Conservation (phyloP, 2,329 filamentous ascomycete species). For the Epichloe typhina region DNA sequence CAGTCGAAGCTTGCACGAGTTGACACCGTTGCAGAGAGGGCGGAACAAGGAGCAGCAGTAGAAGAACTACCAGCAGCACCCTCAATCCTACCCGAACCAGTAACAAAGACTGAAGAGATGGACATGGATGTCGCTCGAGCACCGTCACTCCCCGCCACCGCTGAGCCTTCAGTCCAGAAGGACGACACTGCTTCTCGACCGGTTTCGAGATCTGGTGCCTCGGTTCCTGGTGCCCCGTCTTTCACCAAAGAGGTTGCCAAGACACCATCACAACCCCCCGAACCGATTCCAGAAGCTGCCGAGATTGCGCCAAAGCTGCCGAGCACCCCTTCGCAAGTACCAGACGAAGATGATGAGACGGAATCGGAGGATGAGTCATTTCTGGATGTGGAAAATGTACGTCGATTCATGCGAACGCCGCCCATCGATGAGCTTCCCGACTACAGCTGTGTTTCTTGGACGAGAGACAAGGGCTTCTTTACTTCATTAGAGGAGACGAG, state of each 20-base stretch:
- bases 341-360: conserved; percentile 38
- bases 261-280: not conserved
- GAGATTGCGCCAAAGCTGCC: conserved; percentile 22
- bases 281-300: conserved; percentile 13
- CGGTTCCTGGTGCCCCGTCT: not conserved
- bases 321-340: conserved; percentile 35
- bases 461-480: conserved; percentile 32
- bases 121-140: conserved; percentile 20
- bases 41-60: not conserved
- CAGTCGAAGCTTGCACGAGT: not conserved
- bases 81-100: conserved; percentile 4
- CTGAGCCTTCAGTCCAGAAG: not conserved
- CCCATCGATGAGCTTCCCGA: conserved; percentile 40
- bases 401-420: conserved; percentile 40
- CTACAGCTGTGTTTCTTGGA: conserved; percentile 33
- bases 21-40: not conserved
- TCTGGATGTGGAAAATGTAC: conserved; percentile 33
- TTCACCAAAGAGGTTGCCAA: not conserved
- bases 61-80: not conserved
- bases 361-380: conserved; percentile 42
- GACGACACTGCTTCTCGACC: conserved; percentile 1
- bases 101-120: conserved; percentile 27
- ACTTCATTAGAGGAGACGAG: conserved; percentile 25
- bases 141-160: not conserved
- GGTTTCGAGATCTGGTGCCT: conserved; percentile 1